These are phyloP conservation scores for Solanum dulcamara DNA, from an alignment of 257 asterid genomes.

Conservation along the genomic window DNA sequence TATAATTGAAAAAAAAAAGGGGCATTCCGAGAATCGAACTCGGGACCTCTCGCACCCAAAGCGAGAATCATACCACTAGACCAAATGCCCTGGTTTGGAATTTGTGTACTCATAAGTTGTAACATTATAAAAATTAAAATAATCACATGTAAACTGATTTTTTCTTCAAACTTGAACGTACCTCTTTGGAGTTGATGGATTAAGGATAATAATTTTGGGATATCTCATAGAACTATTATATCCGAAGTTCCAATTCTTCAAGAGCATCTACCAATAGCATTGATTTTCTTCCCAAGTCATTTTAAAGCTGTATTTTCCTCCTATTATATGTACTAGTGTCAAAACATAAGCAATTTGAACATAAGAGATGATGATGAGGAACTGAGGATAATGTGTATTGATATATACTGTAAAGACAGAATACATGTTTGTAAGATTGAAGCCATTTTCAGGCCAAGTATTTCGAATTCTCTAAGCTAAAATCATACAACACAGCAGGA, in stretches of 20 bases:
- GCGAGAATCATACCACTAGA: constrained; percentile 88
- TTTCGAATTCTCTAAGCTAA: constrained; percentile 1
- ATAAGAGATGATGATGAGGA: background rate
- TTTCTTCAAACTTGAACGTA: background rate
- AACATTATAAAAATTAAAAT: background rate
- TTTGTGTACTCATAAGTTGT: rapidly evolving
- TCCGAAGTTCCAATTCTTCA: background rate
- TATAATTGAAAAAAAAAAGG: constrained; percentile 4
- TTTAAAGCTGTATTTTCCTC: background rate
- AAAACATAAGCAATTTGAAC: background rate
- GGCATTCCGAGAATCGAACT: constrained; percentile 82
- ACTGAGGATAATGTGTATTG: background rate
- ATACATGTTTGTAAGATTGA: background rate
- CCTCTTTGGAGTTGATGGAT: background rate
- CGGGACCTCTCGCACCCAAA: constrained; percentile 81
- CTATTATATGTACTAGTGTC: background rate
- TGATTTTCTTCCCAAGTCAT: background rate
- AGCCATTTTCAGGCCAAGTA: background rate
- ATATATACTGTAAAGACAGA: background rate
- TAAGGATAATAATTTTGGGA: background rate
- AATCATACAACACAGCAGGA: constrained; percentile 11
- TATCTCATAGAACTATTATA: background rate
- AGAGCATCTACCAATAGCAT: background rate
- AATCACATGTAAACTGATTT: background rate
- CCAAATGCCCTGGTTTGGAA: constrained; percentile 50